Base-by-base conservation (phyloP, 2,329 filamentous ascomycete genomes). In the Niveomyces coronatus region DNA sequence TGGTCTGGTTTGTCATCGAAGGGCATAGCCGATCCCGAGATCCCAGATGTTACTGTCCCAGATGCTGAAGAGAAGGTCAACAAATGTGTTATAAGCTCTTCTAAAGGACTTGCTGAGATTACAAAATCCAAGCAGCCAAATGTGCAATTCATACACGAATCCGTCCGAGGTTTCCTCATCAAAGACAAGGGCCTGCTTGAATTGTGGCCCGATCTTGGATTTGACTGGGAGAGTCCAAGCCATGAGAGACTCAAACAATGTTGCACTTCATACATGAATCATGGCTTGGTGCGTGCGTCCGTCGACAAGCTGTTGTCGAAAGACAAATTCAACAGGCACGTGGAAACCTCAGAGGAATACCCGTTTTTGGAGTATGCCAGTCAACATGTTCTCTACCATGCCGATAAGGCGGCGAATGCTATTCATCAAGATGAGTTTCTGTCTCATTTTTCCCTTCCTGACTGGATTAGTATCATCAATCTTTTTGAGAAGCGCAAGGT, bases 61-160 rank as follows among this genome's bases (percentile, higher is more conserved):
- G 6, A 10, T 0, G 3, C 7, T 0, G 41, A 47, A 0, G 28
- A 43, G 7, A 33, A 15, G 1, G 58, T 66, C 33, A 33, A 46
- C 0, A 49, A 40, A 2, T 65, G 55, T 18, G 53, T 74, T 0
- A 47, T 63, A 0, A 54, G 51, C 23, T 62, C 53, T 0, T 76
- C 71, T 0, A 75, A 74, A 45, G 71, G 72, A 0, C 53, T 75
- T 8, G 63, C 61, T 0, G 68, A 73, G 38, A 43, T 63, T 1
- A 63, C 60, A 0, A 58, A 49, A 11, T 47, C 51, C 0, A 46
- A 53, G 10, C 2, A 17, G 0, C 45, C 48, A 0, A 62, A 45
- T 0, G 63, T 73, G 1, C 70, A 74, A 41, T 75, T 73, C 47
- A 71, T 73, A 5, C 68, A 73, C 27, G 65, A 71, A 44, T 69